A percentile compares a stretch with the other conserved stretches of the same genome.
These are phyloP conservation scores for Eruca vesicaria DNA, from an alignment of 441 rosid genomes.

Conservation along the genomic window DNA sequence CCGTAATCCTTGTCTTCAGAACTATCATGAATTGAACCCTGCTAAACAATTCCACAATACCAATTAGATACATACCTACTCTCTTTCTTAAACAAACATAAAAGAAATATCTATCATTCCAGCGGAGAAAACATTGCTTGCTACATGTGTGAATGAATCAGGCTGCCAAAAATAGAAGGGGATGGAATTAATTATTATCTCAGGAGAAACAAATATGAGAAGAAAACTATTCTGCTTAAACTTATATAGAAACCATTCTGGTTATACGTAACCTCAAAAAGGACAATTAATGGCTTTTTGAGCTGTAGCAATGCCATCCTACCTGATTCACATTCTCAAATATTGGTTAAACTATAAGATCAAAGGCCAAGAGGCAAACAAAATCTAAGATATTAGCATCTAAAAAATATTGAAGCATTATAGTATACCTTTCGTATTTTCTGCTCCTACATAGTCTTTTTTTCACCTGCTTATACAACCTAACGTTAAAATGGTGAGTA, in stretches of 20 bases:
- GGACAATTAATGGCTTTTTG: slow-evolving; percentile 67
- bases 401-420: not conserved
- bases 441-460: slow-evolving; percentile 42
- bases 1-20: slow-evolving; percentile 76
- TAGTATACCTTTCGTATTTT: slow-evolving; percentile 64
- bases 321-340: slow-evolving; percentile 46
- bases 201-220: not conserved
- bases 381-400: not conserved
- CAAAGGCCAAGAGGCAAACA: too few species aligned
- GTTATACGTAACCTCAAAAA: slow-evolving; percentile 59
- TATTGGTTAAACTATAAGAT: slow-evolving; percentile 6
- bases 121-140: slow-evolving; percentile 51
- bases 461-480: slow-evolving; percentile 48
- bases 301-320: slow-evolving; percentile 44
- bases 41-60: slow-evolving; percentile 19
- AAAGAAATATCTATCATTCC: not conserved
- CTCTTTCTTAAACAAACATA: not conserved
- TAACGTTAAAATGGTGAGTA: not conserved
- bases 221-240: too few species aligned
- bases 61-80: not conserved
- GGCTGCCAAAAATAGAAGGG: slow-evolving; percentile 57
- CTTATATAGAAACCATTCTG: not conserved
- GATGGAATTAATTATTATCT: slow-evolving; percentile 15
- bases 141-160: slow-evolving; percentile 53
- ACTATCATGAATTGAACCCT: slow-evolving; percentile 90